Conservation (phyloP, 208 protist genomes). For the Crithidia brevicula region DNA sequence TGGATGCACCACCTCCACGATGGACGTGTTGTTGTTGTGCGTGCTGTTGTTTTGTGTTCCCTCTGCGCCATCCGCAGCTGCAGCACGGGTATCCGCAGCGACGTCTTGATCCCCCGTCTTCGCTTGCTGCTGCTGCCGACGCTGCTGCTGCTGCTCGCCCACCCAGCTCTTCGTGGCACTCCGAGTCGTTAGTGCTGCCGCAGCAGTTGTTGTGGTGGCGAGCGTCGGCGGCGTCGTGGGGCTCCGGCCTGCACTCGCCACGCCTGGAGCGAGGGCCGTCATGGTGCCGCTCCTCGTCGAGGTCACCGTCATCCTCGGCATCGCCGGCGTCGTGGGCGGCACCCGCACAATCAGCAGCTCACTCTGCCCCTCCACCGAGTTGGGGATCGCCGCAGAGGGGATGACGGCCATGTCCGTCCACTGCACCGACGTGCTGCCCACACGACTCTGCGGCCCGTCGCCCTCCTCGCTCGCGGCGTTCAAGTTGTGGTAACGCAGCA, state of each 20-base stretch:
- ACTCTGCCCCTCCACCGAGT: constrained; percentile 38
- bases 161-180: background rate
- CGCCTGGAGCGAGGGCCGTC: background rate
- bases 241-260: background rate
- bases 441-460: constrained; percentile 13
- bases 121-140: background rate
- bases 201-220: background rate
- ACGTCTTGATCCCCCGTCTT: too few species aligned
- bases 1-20: constrained; percentile 6
- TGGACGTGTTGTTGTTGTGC: background rate
- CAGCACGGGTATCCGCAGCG: too few species aligned
- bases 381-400: constrained; percentile 39
- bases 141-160: background rate
- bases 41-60: background rate
- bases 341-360: constrained; percentile 24
- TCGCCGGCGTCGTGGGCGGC: background rate
- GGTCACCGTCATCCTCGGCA: background rate
- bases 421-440: constrained; percentile 21
- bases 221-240: too few species aligned
- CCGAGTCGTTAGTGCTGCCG: background rate
- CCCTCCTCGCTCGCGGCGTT: background rate
- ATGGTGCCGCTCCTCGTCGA: background rate
- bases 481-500: constrained; percentile 30
- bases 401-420: constrained; percentile 37
- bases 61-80: background rate